These are phyloP conservation scores for Vanrija pseudolonga DNA, from an alignment of 1,284 basidiomycete species.

Conservation along the genomic window DNA sequence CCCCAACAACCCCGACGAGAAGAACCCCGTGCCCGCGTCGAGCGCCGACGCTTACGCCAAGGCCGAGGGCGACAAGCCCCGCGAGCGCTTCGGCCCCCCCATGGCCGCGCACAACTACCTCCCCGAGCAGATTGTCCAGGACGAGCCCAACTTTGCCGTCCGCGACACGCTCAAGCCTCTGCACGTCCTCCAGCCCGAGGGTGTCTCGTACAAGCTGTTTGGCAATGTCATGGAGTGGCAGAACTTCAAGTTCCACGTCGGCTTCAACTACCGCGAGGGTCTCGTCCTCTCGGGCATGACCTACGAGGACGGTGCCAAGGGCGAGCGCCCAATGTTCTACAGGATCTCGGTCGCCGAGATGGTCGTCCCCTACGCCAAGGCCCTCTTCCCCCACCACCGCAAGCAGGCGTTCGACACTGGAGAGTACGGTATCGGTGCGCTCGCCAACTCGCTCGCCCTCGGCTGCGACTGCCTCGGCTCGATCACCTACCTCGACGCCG, in stretches of 20 bases:
- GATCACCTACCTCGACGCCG: slow-evolving; percentile 49
- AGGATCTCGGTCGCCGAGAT: slow-evolving; percentile 52
- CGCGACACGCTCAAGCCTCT: slow-evolving; percentile 78
- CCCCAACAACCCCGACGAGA: slow-evolving; percentile 22
- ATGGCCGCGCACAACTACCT: slow-evolving; percentile 48
- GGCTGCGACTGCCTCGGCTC: slow-evolving; percentile 53
- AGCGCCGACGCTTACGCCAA: slow-evolving; percentile 29
- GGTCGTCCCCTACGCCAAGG: slow-evolving; percentile 50
- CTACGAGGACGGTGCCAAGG: slow-evolving; percentile 43
- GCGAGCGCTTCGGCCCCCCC: slow-evolving; percentile 50
- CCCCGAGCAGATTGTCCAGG: slow-evolving; percentile 45
- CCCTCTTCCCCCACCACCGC: slow-evolving; percentile 47
- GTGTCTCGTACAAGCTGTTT: slow-evolving; percentile 80
- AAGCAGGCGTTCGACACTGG: slow-evolving; percentile 53
- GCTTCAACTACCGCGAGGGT: slow-evolving; percentile 43
- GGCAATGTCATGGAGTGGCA: slow-evolving; percentile 58
- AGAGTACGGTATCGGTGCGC: slow-evolving; percentile 50
- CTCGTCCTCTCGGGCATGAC: slow-evolving; percentile 44
- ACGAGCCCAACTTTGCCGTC: slow-evolving; percentile 56
- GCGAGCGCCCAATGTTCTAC: slow-evolving; percentile 48
- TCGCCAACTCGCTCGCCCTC: slow-evolving; percentile 49
- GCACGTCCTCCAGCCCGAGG: slow-evolving; percentile 83
- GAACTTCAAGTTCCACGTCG: slow-evolving; percentile 39
- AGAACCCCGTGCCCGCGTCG: slow-evolving; percentile 23
- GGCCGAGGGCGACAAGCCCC: slow-evolving; percentile 14